Conservation (phyloP, 2,329 filamentous ascomycete species). For the Gliomastix tumulicola region DNA sequence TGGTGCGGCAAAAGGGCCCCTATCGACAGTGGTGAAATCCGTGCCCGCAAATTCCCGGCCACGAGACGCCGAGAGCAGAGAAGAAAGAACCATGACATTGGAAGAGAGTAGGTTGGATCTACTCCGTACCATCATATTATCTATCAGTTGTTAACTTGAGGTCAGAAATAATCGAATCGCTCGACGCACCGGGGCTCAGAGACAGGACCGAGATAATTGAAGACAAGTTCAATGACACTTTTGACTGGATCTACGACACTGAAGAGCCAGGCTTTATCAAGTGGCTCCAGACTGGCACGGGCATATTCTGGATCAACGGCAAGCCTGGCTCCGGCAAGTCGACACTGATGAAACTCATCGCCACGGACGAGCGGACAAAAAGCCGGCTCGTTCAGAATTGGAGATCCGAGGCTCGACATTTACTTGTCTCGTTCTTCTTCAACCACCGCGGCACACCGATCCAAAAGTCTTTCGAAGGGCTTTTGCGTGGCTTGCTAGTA, state of each 20-base stretch:
- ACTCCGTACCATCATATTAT: too few relatives aligned
- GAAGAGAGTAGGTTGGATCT: too few relatives aligned
- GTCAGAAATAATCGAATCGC: too few relatives aligned
- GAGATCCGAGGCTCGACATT: neutral
- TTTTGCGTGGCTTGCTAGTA: neutral
- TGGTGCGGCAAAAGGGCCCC: too few relatives aligned
- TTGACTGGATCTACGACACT: neutral
- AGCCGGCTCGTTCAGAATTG: neutral
- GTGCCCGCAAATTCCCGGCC: too few relatives aligned
- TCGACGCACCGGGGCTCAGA: too few relatives aligned
- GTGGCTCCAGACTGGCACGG: neutral
- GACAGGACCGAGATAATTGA: neutral
- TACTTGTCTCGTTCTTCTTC: constrained; percentile 1
- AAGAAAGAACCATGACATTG: too few relatives aligned
- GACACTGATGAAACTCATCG: constrained; percentile 25
- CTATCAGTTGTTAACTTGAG: too few relatives aligned
- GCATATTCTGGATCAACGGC: constrained; percentile 9
- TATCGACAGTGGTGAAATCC: too few relatives aligned
- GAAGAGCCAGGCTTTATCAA: neutral
- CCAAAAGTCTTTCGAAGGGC: constrained; percentile 1
- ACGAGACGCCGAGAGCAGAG: too few relatives aligned
- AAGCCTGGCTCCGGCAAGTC: constrained; percentile 27
- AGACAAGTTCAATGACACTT: neutral
- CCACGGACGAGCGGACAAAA: neutral
- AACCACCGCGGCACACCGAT: constrained; percentile 1